These are phyloP conservation scores for Penicillium polonicum DNA, from an alignment of 2,329 filamentous ascomycete species.

Conservation along the genomic window DNA sequence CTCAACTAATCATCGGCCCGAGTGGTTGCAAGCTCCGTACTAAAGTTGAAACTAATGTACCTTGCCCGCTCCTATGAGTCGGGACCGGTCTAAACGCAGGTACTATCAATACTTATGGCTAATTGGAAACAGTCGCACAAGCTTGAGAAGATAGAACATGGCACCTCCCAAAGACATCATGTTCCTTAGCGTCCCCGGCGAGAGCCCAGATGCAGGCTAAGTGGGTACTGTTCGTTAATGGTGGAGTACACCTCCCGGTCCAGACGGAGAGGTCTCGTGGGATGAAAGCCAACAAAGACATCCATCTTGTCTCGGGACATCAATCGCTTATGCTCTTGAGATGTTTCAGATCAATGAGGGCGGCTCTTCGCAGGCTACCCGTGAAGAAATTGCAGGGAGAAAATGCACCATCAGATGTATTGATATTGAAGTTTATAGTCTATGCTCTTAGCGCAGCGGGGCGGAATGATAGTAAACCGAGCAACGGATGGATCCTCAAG, in stretches of 20 bases:
- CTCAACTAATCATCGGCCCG: constrained; percentile 9
- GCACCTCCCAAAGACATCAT: constrained; percentile 5
- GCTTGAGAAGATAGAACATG: not conserved
- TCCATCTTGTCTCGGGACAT: not conserved
- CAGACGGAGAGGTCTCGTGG: not conserved
- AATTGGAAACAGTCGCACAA: not conserved
- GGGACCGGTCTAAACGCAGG: constrained; percentile 11
- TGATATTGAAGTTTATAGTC: constrained; percentile 6
- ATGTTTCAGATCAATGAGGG: not conserved
- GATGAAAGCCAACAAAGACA: not conserved
- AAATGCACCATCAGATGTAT: not conserved
- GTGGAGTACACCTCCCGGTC: constrained; percentile 5
- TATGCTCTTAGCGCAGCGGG: constrained; percentile 2
- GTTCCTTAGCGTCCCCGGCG: constrained; percentile 2
- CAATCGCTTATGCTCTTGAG: not conserved
- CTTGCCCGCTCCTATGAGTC: not conserved
- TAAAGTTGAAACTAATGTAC: constrained; percentile 8
- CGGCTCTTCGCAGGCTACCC: not conserved
- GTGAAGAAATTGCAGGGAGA: not conserved
- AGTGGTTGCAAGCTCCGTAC: constrained; percentile 1
- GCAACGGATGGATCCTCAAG: constrained; percentile 8
- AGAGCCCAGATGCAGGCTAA: constrained; percentile 6
- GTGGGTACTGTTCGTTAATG: constrained; percentile 14
- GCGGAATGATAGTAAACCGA: constrained; percentile 1
- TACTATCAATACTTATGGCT: constrained; percentile 4